Evolutionary conservation across 768 basidiomycete genomes (phyloP).

Genomic region (Tylopilus felleus): DNA sequence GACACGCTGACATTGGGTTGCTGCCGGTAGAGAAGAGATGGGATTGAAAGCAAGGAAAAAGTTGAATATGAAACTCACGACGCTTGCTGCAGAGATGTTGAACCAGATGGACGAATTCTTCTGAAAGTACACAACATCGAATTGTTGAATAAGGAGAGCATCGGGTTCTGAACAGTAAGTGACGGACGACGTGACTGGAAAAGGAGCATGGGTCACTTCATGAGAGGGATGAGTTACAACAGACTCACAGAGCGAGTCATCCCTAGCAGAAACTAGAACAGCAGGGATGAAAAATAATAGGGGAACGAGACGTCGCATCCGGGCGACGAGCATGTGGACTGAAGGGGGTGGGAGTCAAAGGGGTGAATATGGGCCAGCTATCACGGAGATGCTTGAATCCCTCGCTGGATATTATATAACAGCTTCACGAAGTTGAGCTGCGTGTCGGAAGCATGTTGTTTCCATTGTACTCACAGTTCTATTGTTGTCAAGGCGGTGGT

Average conservation of each 20-base stretch:
- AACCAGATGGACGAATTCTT: conserved; percentile 74
- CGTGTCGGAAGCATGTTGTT: conserved; percentile 29
- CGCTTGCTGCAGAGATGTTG: conserved; percentile 82
- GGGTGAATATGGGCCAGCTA: conserved; percentile 28
- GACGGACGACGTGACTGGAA: conserved; percentile 78
- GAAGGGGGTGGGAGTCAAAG: conserved; percentile 12
- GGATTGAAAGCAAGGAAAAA: conserved; percentile 5
- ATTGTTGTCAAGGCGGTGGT: conserved; percentile 31
- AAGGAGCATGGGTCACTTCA: conserved; percentile 3
- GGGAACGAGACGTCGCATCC: conserved; percentile 60
- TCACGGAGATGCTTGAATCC: conserved; percentile 17
- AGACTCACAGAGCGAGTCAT: conserved; percentile 60
- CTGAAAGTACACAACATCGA: conserved; percentile 70
- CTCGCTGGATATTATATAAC: conserved; percentile 22
- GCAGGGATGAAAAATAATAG: conserved; percentile 40
- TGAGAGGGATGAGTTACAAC: neutral
- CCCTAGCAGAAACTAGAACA: conserved; percentile 43
- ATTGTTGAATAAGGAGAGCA: conserved; percentile 73
- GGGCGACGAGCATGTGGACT: conserved; percentile 65
- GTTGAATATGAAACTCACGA: conserved; percentile 50
- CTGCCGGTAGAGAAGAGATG: conserved; percentile 35
- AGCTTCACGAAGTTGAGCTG: conserved; percentile 14
- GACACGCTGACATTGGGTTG: conserved; percentile 74
- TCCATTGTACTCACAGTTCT: conserved; percentile 32
- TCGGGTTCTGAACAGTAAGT: conserved; percentile 83